These are phyloP conservation scores for Cryptococcus sp. DNA, from an alignment of 1,284 basidiomycete genomes.

Conservation along the genomic window DNA sequence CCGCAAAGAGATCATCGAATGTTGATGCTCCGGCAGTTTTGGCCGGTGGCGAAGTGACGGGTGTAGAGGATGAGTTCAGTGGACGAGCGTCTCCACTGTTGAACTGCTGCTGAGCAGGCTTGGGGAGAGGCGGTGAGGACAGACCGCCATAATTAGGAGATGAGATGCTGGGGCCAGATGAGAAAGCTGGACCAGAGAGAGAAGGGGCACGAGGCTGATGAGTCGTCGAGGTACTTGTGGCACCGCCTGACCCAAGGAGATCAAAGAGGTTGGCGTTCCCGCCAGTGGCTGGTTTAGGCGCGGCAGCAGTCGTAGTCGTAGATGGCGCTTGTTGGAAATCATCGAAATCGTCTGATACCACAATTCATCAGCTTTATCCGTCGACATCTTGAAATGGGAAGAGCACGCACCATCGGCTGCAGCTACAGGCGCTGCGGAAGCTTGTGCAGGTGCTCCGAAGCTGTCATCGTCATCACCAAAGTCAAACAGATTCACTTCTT, in stretches of 20 bases:
- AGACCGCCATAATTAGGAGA: conserved; percentile 26
- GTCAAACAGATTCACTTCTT: conserved; percentile 71
- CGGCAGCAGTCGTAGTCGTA: conserved; percentile 29
- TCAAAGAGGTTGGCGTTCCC: conserved; percentile 57
- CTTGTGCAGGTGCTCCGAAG: conserved; percentile 40
- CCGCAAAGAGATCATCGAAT: conserved; percentile 89
- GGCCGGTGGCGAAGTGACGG: conserved; percentile 21
- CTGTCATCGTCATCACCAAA: conserved; percentile 67
- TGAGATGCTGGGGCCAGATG: conserved; percentile 14
- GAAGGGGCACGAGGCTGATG: conserved; percentile 12
- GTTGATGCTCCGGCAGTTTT: conserved; percentile 22
- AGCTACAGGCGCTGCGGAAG: conserved; percentile 55
- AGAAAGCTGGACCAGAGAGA: conserved; percentile 19
- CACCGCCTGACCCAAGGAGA: conserved; percentile 54
- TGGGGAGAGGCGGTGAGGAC: conserved; percentile 13
- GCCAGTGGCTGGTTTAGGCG: conserved; percentile 22
- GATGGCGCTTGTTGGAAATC: conserved; percentile 81
- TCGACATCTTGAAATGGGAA: neutral
- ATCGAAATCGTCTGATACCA: conserved; percentile 73
- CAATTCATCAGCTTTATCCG: conserved; percentile 23
- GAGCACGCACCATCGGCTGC: conserved; percentile 33
- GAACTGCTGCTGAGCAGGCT: conserved; percentile 13
- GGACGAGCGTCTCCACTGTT: conserved; percentile 22
- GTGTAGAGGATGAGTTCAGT: conserved; percentile 40
- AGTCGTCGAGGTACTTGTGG: conserved; percentile 36